Evolutionary conservation across 768 basidiomycete species (phyloP).

Genomic region (Zangia roseola): DNA sequence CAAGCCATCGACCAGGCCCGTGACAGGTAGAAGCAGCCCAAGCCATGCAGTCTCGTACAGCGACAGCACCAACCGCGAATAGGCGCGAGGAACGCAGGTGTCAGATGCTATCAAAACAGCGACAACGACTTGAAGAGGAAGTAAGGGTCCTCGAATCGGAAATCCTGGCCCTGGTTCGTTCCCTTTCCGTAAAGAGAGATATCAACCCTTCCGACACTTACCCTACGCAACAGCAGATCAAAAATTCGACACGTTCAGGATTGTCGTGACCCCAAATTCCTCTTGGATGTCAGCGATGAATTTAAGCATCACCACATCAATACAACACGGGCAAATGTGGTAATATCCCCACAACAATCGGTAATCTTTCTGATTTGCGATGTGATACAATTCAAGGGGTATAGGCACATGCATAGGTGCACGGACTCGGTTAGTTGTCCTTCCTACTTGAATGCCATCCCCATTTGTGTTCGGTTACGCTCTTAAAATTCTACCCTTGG

Average conservation of each 20-base stretch:
- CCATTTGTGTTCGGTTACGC: background rate
- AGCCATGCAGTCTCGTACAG: conserved; percentile 37
- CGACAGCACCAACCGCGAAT: conserved; percentile 50
- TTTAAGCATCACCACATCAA: background rate
- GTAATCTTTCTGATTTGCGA: background rate
- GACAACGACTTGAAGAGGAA: conserved; percentile 66
- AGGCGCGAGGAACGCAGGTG: conserved; percentile 67
- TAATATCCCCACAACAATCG: background rate
- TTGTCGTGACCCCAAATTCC: background rate
- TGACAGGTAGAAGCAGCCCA: conserved; percentile 56
- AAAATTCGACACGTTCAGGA: conserved; percentile 7
- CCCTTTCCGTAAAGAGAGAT: background rate
- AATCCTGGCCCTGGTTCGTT: conserved; percentile 51
- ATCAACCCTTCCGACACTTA: conserved; percentile 1
- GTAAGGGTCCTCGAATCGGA: conserved; percentile 59
- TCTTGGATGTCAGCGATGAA: background rate
- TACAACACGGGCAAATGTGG: background rate
- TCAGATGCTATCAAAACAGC: conserved; percentile 63
- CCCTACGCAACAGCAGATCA: conserved; percentile 20
- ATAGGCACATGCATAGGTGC: background rate
- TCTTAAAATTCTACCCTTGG: background rate
- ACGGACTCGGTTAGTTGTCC: background rate
- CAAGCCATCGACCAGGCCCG: background rate
- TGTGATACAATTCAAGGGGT: background rate
- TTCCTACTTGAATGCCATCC: background rate